Base-by-base conservation (phyloP, 306 rosid species). In the Abrus pulchellus region DNA sequence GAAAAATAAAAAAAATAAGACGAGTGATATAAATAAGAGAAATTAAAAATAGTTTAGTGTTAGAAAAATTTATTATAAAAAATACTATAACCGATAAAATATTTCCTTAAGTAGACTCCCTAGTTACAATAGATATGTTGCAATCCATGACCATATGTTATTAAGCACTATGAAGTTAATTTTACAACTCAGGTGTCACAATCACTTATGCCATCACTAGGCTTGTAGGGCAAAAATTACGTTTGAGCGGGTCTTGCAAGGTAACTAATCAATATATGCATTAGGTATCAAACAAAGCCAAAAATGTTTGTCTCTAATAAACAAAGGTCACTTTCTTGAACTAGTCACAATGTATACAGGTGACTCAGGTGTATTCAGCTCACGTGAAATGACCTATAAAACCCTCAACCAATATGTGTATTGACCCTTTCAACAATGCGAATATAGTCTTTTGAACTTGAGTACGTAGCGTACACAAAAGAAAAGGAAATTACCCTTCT, bases 241-340 rank as follows among this genome's bases (percentile, higher is more conserved):
- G n/a, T 63, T 20, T 61, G 44, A n/a, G 61, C 40, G 20, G 9
- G 62, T 47, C 53, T 47, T 57, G 4, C 76, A 79, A 30, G 50
- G 1, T 40, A 82, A 72, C 59, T 30, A n/a, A 48, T n/a, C 9
- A 20, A 53, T 20, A 20, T 20, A 20, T 20, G 20, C 20, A 20
- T 20, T 20, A 36, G 5, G 9, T 7, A 48, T 48, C 20, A 78
- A 56, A 70, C 29, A 2, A 79, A 57, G 53, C 49, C 61, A 14
- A 36, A 12, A 6, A 20, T 11, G 27, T 12, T 10, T 62, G 27
- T 33, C 45, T 62, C 45, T 11, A 61, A 10, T 61, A 9, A 44
- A 61, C 44, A 33, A 1, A 13, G 6, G 72, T 47, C 56, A 44
- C 56, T 68, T 68, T 68, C 74, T 68, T 30, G 56, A 68, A 29